Base-by-base conservation (phyloP, 2,329 filamentous ascomycete genomes). In the Fusarium oligoseptatum region DNA sequence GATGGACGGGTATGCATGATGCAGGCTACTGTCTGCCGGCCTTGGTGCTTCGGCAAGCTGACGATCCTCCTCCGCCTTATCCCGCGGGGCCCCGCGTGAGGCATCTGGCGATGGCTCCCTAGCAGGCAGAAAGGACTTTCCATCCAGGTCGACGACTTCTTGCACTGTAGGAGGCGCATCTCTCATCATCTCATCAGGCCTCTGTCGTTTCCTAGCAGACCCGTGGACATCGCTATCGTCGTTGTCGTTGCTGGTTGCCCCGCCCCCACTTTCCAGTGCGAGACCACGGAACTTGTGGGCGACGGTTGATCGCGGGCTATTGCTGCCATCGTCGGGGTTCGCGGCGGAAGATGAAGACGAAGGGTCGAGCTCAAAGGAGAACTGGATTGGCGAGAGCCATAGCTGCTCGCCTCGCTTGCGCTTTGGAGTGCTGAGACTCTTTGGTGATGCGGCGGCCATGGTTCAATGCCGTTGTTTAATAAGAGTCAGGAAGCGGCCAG, bases 211-310 rank as follows among this genome's bases (percentile, higher is more conserved):
- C 41, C 82, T 81, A 41, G 76, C 75, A 8, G 73, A 73, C 56
- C 79, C 78, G 62, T 81, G 78, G 45, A 78, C 79, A 71, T 83
- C 81, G 57, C 67, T 72, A 37, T 78, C 78, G 41, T 79, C 74
- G 67, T 70, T 64, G 64, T 80, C 73, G 67, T 71, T 66, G 64
- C 69, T 72, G 68, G 78, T 75, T 64, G 74, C 85, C 84, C 85
- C 87, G 81, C 84, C 86, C 83, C 86, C 87, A 79, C 81, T 78
- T 75, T 79, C 82, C 64, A 90, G 80, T 15, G 83, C 85, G 60
- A 90, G 84, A 66, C 88, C 86, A 60, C 84, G 84, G 80, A 91
- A 89, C 76, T 84, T 84, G 77, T 87, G 86, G 43, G 86, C 87
- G 45, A 90, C 87, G 64, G 81, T 85, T 48, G 86, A 86, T 64